Evolutionary conservation across 805 yeast genomes (phyloP).

Genomic region (Komagataella phaffii): DNA sequence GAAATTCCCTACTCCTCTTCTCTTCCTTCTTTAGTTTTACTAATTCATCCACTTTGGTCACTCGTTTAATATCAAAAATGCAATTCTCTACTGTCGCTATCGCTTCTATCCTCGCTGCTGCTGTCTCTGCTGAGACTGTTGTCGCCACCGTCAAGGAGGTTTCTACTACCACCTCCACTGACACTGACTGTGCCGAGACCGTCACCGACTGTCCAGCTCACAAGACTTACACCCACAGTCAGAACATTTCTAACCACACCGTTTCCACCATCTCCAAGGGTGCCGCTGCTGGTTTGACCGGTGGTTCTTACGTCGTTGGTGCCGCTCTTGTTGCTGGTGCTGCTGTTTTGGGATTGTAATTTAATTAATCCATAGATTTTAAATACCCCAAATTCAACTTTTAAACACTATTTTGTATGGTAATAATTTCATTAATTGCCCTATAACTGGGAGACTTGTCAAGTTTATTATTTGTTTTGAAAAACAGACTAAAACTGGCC

Average conservation of each 20-base stretch:
- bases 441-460: too few species aligned
- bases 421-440: not conserved
- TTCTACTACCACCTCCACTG: constrained; percentile 28
- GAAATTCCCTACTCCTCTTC: not conserved
- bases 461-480: too few species aligned
- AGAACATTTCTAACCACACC: constrained; percentile 7
- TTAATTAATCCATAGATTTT: not conserved
- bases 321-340: constrained; percentile 8
- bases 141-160: constrained; percentile 20
- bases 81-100: constrained; percentile 2
- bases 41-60: not conserved
- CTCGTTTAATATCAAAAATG: constrained; percentile 3
- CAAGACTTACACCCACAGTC: not conserved
- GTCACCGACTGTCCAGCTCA: constrained; percentile 33
- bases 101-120: constrained; percentile 12
- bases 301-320: constrained; percentile 7
- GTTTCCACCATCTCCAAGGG: constrained; percentile 6
- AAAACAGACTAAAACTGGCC: too few species aligned
- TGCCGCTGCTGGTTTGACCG: constrained; percentile 5
- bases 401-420: not conserved
- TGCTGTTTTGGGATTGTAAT: constrained; percentile 4
- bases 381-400: not conserved
- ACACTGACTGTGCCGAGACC: constrained; percentile 28
- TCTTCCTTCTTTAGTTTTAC: not conserved
- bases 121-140: constrained; percentile 18